A percentile compares a stretch with the other conserved stretches of the same genome.
These are phyloP conservation scores for Cyberlindnera mycetangii DNA, from an alignment of 805 yeast species.

Conservation along the genomic window DNA sequence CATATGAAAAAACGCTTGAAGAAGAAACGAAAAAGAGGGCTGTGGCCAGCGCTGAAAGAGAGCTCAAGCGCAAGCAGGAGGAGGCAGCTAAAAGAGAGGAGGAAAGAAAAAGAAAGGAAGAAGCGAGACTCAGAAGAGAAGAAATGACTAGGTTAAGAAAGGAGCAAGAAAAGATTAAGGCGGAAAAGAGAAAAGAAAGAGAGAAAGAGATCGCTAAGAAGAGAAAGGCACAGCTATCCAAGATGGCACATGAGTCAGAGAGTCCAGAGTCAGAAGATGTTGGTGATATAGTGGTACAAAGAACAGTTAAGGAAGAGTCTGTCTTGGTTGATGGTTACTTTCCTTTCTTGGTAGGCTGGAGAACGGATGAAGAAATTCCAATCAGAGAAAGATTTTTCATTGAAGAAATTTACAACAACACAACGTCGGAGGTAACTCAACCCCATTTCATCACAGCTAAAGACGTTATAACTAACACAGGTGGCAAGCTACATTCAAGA, in stretches of 20 bases:
- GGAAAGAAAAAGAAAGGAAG: constrained; percentile 5
- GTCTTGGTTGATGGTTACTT: constrained; percentile 23
- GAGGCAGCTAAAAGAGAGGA: constrained; percentile 3
- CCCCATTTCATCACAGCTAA: constrained; percentile 20
- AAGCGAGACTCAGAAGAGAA: too few relatives aligned
- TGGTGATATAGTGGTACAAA: constrained; percentile 5
- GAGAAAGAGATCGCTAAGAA: background rate
- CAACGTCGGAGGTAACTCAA: background rate
- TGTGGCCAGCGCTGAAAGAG: constrained; percentile 1
- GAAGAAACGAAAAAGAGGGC: constrained; percentile 6
- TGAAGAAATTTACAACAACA: constrained; percentile 25
- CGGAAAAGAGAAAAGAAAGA: constrained; percentile 1
- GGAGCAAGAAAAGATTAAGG: constrained; percentile 2
- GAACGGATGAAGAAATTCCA: constrained; percentile 24
- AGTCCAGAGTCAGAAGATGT: constrained; percentile 1
- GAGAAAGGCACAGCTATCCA: background rate
- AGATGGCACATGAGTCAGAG: constrained; percentile 2
- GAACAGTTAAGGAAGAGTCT: constrained; percentile 3
- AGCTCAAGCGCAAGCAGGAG: constrained; percentile 2
- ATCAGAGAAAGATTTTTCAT: constrained; percentile 30
- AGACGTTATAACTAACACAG: constrained; percentile 16
- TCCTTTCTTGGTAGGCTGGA: constrained; percentile 23
- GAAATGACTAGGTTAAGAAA: background rate
- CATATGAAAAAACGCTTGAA: constrained; percentile 7
- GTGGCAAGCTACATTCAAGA: constrained; percentile 8